Evolutionary conservation across 116 monocot genomes (phyloP), one percentile per base, ranked within the genome.

Genomic region (Iris pallida): DNA sequence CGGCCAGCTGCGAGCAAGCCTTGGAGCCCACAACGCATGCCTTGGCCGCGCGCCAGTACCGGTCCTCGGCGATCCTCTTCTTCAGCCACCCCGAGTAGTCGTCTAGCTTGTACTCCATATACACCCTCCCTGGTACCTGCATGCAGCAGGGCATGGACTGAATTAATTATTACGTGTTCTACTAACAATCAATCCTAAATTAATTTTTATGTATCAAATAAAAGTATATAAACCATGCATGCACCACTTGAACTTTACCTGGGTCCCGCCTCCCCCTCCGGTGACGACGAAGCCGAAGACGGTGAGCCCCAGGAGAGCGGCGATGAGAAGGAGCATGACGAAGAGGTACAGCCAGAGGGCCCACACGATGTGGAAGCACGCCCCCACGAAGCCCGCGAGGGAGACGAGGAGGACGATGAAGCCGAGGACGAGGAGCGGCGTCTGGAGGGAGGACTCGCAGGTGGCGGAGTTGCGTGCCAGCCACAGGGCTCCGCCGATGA

Each of bases 401-500:
- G 94, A 94, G 57, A 87, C 75, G 45, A 87, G 70, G 69, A 94
- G 84, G 59, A 94, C 49, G 43, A 90, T 64, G 77, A 88, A 87
- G n/a, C 94, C 94, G 55, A 94, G 59, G 52, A 78, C 71, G 20
- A 89, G 77, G 44, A 94, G 85, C 11, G 94, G 90, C 6, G 83
- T 94, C 65, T 94, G 90, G 40, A 94, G 87, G 55, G 83, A 75
- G 44, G 73, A 64, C 19, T 79, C 78, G 76, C 94, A 94, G 41
- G 87, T 80, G 41, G 85, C 62, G 45, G 86, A 83, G 74, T 81
- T 81, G 53, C 76, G 76, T 1, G 91, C 72, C 48, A 96, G 66
- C 92, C 95, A 96, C 11, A 96, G 80, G 0, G 89, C 91, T 0
- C 75, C 92, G 18, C 86, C 95, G 74, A 96, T 96, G 80, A 96